Percentiles rank a stretch among this genome's conserved stretches.
These are phyloP conservation scores for Tothia fuscella DNA, from an alignment of 2,329 filamentous ascomycete genomes.

Conservation along the genomic window DNA sequence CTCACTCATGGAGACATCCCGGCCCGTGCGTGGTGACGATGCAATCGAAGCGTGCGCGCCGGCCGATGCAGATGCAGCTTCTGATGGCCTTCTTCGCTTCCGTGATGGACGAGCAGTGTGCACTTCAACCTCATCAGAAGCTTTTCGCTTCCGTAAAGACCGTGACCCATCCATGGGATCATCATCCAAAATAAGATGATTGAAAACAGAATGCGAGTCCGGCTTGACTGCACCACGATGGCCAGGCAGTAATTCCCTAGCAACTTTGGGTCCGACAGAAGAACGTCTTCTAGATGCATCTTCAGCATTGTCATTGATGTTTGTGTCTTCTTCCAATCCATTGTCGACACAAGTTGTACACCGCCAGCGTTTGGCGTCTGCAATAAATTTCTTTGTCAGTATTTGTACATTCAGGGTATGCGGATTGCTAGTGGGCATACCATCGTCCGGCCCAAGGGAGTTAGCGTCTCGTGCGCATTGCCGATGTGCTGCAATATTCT, in stretches of 20 bases:
- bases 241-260: constrained; percentile 60
- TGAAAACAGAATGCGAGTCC: constrained; percentile 67
- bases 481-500: constrained; percentile 60
- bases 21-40: background rate
- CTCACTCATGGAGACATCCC: constrained; percentile 11
- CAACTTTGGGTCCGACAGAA: constrained; percentile 45
- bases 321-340: constrained; percentile 32
- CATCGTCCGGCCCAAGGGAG: constrained; percentile 48
- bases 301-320: constrained; percentile 27
- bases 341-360: constrained; percentile 47
- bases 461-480: constrained; percentile 72
- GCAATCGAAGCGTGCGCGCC: constrained; percentile 2
- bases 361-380: constrained; percentile 49
- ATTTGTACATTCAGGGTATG: constrained; percentile 13
- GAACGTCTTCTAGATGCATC: constrained; percentile 42
- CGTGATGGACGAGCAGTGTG: constrained; percentile 21
- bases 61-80: constrained; percentile 5
- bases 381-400: constrained; percentile 13
- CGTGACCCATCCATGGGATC: constrained; percentile 67
- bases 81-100: constrained; percentile 13
- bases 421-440: constrained; percentile 35
- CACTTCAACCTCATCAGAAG: constrained; percentile 52
- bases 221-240: constrained; percentile 52
- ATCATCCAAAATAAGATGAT: constrained; percentile 57
- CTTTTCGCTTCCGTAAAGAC: constrained; percentile 71